A percentile compares a stretch with the other conserved stretches of the same genome.
Conservation (phyloP, 106 monocot species). For the Apostasia shenzhenica region DNA sequence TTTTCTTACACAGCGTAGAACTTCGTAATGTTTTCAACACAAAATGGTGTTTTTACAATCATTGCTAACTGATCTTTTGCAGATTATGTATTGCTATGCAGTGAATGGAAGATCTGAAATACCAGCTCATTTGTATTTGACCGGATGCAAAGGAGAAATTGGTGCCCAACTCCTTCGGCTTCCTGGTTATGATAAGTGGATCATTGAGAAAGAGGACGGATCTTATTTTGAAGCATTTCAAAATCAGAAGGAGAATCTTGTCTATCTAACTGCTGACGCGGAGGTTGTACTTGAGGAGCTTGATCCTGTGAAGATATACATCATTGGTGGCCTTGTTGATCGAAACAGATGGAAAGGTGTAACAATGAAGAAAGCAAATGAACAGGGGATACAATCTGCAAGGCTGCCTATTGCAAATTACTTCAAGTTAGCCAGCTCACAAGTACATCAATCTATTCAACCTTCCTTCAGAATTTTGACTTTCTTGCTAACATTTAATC, state of each 20-base stretch:
- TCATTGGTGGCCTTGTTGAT: conserved; percentile 91
- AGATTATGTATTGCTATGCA: conserved; percentile 98
- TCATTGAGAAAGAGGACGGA: conserved; percentile 66
- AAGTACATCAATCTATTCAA: conserved; percentile 33
- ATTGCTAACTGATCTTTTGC: conserved; percentile 39
- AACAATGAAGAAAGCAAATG: conserved; percentile 84
- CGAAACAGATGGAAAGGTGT: conserved; percentile 94
- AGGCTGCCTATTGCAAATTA: conserved; percentile 76
- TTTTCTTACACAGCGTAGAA: neutral
- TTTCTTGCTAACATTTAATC: too few relatives aligned
- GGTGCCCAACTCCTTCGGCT: conserved; percentile 52
- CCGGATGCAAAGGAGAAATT: conserved; percentile 81
- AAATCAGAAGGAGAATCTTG: conserved; percentile 69
- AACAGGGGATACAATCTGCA: conserved; percentile 83
- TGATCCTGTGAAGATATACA: conserved; percentile 65
- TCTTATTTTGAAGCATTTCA: conserved; percentile 83
- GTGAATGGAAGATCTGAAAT: conserved; percentile 67
- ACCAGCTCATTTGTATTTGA: conserved; percentile 88
- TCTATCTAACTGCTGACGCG: conserved; percentile 94
- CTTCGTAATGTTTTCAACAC: too few relatives aligned
- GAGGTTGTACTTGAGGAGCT: conserved; percentile 71
- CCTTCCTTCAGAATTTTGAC: too few relatives aligned
- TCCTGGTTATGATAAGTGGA: conserved; percentile 86
- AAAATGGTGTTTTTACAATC: too few relatives aligned
- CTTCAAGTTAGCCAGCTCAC: conserved; percentile 93